Percentiles rank a stretch among this genome's conserved stretches.
Conservation (phyloP, 2,329 filamentous ascomycete genomes). For the Pezicula neosporulosa region DNA sequence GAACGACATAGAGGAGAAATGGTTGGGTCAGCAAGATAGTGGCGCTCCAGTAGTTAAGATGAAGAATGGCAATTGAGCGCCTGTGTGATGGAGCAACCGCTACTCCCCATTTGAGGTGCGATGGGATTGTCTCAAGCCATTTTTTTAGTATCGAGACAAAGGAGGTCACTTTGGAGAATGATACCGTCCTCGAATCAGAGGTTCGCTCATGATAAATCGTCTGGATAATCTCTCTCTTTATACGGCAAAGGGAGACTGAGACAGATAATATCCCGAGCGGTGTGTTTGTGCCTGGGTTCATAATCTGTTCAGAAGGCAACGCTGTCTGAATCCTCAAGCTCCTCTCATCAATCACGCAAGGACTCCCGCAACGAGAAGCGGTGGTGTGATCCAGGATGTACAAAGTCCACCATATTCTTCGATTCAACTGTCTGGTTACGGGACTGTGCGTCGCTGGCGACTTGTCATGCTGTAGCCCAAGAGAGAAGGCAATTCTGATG, state of each 20-base stretch:
- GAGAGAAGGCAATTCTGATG: constrained; percentile 15
- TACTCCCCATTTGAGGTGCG: constrained; percentile 15
- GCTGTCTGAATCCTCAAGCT: constrained; percentile 12
- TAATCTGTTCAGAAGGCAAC: constrained; percentile 13
- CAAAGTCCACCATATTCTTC: too few relatives aligned
- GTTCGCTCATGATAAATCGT: constrained; percentile 14
- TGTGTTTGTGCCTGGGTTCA: constrained; percentile 15
- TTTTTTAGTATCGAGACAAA: constrained; percentile 10
- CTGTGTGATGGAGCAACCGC: constrained; percentile 13
- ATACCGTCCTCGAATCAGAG: constrained; percentile 10
- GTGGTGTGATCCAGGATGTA: too few relatives aligned
- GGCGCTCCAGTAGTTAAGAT: constrained; percentile 17
- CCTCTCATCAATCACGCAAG: constrained; percentile 13
- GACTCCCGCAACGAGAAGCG: constrained; percentile 14
- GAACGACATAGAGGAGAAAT: constrained; percentile 14
- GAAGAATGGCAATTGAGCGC: constrained; percentile 14
- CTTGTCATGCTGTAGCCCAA: constrained; percentile 16
- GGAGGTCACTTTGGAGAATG: constrained; percentile 9
- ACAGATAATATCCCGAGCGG: constrained; percentile 12
- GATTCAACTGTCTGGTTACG: constrained; percentile 8
- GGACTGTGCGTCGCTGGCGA: constrained; percentile 11
- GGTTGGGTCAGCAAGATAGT: constrained; percentile 16
- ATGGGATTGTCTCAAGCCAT: constrained; percentile 14
- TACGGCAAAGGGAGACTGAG: constrained; percentile 11
- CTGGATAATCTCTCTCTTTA: constrained; percentile 16